These are phyloP conservation scores for Galerina marginata DNA, from an alignment of 768 basidiomycete species.

Conservation along the genomic window DNA sequence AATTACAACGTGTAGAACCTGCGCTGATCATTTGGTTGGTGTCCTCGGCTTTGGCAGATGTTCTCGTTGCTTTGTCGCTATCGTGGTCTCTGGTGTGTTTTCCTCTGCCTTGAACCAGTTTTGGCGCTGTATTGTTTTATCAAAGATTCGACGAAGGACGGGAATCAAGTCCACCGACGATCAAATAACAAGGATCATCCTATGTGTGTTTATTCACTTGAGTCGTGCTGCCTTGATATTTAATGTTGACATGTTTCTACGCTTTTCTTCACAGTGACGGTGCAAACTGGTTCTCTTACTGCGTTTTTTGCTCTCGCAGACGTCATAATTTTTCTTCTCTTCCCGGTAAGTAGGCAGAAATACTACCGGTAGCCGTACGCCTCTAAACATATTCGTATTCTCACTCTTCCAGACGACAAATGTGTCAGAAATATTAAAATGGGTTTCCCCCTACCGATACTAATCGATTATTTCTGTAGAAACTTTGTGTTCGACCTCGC, in stretches of 20 bases:
- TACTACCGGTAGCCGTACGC: neutral
- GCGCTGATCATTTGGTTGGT: slow-evolving; percentile 50
- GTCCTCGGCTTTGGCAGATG: slow-evolving; percentile 48
- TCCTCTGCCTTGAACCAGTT: neutral
- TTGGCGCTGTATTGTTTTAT: neutral
- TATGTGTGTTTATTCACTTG: slow-evolving; percentile 24
- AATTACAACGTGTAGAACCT: neutral
- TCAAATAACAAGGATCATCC: slow-evolving; percentile 37
- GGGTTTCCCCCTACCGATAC: too few species aligned
- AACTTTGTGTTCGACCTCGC: too few species aligned
- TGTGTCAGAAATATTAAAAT: neutral
- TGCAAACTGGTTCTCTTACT: slow-evolving; percentile 38
- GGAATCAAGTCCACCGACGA: slow-evolving; percentile 42
- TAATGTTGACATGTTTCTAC: neutral
- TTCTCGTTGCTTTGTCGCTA: slow-evolving; percentile 50
- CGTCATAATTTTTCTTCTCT: slow-evolving; percentile 33
- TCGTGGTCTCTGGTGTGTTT: slow-evolving; percentile 46
- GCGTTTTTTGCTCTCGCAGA: slow-evolving; percentile 34
- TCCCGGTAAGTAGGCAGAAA: slow-evolving; percentile 24
- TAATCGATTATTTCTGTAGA: too few species aligned
- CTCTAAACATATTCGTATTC: neutral
- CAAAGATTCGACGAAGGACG: slow-evolving; percentile 41
- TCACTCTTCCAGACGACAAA: neutral
- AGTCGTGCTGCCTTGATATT: neutral
- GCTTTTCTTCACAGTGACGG: slow-evolving; percentile 24